Base-by-base conservation (phyloP, 2,329 filamentous ascomycete species). In the Sporothrix sp. region DNA sequence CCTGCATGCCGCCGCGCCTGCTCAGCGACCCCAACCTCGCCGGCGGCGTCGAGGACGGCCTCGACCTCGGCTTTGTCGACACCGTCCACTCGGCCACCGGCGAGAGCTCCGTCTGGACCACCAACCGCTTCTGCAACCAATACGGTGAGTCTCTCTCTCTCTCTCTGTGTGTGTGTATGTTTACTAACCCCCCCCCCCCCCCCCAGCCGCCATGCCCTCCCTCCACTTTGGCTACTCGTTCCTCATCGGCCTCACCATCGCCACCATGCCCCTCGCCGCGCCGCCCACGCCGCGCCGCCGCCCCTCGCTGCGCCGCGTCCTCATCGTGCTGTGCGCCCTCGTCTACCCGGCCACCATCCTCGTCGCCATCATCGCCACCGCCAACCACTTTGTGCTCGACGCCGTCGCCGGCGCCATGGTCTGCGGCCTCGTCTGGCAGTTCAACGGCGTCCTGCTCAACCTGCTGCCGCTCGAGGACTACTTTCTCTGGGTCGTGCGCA, bases 171-270 rank as follows among this genome's bases (percentile, higher is more conserved):
- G n/a, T n/a, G n/a, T n/a, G n/a, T n/a, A n/a, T n/a, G n/a, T n/a
- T n/a, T n/a, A n/a, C n/a, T n/a, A n/a, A n/a, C n/a, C n/a, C n/a
- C n/a, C n/a, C n/a, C n/a, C n/a, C n/a, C n/a, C n/a, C n/a, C n/a
- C n/a, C n/a, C n/a, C n/a, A n/a, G n/a, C 53, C 14, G 84, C 84
- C 7, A 87, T 87, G 84, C 84, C 84, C 1, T 84, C 80, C 0
- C 71, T 87, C 14, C 84, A 87, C 63, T 87, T 87, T 60, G 84
- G 84, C 3, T 87, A 87, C 67, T 83, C 81, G 3, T 75, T 87
- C 27, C 74, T 87, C 59, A 81, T 87, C 60, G 84, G 84, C 7
- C 66, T 87, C 11, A 87, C 83, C 4, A 73, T 87, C 52, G 76
- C 78, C 58, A 79, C 77, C 1, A 75, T 86, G 42, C 84, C 84